Evolutionary conservation across 345 rosid species (phyloP), one percentile per base, ranked within the genome.

Genomic region (Eucalyptus guilfoylei): DNA sequence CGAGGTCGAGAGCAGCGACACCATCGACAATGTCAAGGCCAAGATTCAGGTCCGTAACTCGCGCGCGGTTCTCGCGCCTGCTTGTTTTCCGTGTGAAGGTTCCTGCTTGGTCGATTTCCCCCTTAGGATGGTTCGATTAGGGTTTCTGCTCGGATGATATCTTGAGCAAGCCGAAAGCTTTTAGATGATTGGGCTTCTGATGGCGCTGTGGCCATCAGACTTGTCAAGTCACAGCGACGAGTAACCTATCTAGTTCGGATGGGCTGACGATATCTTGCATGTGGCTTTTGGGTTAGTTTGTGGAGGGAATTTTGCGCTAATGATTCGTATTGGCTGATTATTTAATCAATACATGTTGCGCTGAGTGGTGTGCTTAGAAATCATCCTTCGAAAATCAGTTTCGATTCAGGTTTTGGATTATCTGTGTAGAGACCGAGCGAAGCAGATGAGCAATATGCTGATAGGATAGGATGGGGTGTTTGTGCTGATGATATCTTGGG

Each of bases 1-100:
- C 85, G 91, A 90, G 87, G 90, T 90, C 55, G 91, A 90, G 89
- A 88, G 90, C 90, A 80, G 90, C 83, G 91, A 90, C 87, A 88
- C 91, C 88, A 90, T 88, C 90, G 90, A 90, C 58, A 58, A 60
- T 49, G 87, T 90, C 55, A 90, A 90, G 62, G 87, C 90, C 54
- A 90, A 88, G 90, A 90, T 90, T 88, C 91, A 90, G 91, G 91
- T 90, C 83, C 83, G 28, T 76, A 21, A 37, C n/a, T 23, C 69
- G 44, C 81, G n/a, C 62, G 28, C 62, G 62, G 11, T 28, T 72
- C 81, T 72, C 45, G 28, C 6, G 47, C 83, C 28, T 72, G 14
- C 80, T 58, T n/a, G 8, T 87, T 55, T 26, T 24, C 24, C 10
- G 4, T 23, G 55, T 72, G 45, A 72, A 72, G 26, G 45, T 72